Percentiles rank a stretch among this genome's conserved stretches.
Evolutionary conservation across 495 filamentous ascomycete species (phyloP).

Genomic region (Daldinia caldariorum): DNA sequence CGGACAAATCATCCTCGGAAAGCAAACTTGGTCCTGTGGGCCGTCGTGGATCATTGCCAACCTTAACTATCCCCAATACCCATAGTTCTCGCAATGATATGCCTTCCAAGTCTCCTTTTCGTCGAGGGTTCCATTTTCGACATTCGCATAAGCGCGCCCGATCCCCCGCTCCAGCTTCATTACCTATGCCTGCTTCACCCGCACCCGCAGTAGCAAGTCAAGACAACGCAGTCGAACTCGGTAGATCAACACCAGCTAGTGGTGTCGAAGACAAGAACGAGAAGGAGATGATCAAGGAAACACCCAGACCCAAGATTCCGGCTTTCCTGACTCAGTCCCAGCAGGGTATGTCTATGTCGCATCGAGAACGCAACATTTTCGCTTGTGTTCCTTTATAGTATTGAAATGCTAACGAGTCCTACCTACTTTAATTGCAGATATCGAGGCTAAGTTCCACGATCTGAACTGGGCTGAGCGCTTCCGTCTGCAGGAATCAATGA

Average conservation of each 20-base stretch:
- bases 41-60: conserved; percentile 30
- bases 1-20: conserved; percentile 29
- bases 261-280: conserved; percentile 38
- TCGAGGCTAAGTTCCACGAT: conserved; percentile 66
- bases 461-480: conserved; percentile 70
- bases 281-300: conserved; percentile 17
- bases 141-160: conserved; percentile 52
- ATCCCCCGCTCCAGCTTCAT: conserved; percentile 51
- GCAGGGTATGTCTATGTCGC: conserved; percentile 41
- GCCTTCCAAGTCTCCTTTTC: conserved; percentile 42
- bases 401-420: conserved; percentile 23
- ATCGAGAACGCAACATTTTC: neutral
- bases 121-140: conserved; percentile 37
- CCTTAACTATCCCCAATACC: conserved; percentile 35
- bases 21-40: conserved; percentile 9
- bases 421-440: conserved; percentile 48
- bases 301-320: conserved; percentile 51
- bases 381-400: neutral
- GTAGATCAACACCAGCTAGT: conserved; percentile 42
- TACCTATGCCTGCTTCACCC: conserved; percentile 44
- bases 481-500: conserved; percentile 58
- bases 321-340: conserved; percentile 54
- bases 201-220: conserved; percentile 36
- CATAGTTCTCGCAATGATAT: conserved; percentile 17
- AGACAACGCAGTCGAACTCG: conserved; percentile 40